phyloP scores from a whole-genome alignment of 148 eudicot genomes.

The Pouteria glomerata region DNA sequence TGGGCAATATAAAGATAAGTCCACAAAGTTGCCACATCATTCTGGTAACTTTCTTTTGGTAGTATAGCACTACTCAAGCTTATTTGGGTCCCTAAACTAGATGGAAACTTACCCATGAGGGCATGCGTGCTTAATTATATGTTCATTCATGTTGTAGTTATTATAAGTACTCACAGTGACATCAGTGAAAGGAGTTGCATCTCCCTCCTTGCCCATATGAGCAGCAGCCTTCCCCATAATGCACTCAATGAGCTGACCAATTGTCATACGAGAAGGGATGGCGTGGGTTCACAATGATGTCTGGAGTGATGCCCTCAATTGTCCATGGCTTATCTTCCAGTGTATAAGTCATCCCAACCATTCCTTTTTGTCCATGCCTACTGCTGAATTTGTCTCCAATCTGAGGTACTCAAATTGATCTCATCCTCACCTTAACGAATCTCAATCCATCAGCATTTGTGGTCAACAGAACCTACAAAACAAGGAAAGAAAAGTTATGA shows the following conservation, averaged over 20 bases:
- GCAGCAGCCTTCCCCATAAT: slow-evolving; percentile 27
- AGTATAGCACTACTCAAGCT: too few species aligned
- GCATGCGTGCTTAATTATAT: too few species aligned
- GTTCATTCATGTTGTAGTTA: neutral
- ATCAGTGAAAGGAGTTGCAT: slow-evolving; percentile 24
- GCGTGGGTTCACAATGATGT: slow-evolving; percentile 23
- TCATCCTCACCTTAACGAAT: slow-evolving; percentile 18
- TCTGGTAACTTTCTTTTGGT: too few species aligned
- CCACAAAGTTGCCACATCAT: too few species aligned
- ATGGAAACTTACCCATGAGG: too few species aligned
- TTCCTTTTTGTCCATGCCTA: slow-evolving; percentile 25
- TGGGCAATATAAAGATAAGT: too few species aligned
- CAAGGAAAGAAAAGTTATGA: neutral
- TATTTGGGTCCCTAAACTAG: too few species aligned
- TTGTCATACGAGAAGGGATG: slow-evolving; percentile 25
- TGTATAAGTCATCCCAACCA: slow-evolving; percentile 19
- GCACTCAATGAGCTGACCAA: slow-evolving; percentile 24
- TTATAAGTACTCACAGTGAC: slow-evolving; percentile 24
- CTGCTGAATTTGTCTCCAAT: slow-evolving; percentile 25
- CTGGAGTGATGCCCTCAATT: slow-evolving; percentile 17
- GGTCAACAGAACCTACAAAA: slow-evolving; percentile 15
- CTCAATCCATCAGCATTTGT: slow-evolving; percentile 21
- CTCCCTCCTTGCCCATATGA: slow-evolving; percentile 23
- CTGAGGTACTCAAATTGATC: slow-evolving; percentile 20
- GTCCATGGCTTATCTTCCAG: slow-evolving; percentile 26